Evolutionary conservation across 179 eudicot species (phyloP).

Genomic region (Corrigiola litoralis): DNA sequence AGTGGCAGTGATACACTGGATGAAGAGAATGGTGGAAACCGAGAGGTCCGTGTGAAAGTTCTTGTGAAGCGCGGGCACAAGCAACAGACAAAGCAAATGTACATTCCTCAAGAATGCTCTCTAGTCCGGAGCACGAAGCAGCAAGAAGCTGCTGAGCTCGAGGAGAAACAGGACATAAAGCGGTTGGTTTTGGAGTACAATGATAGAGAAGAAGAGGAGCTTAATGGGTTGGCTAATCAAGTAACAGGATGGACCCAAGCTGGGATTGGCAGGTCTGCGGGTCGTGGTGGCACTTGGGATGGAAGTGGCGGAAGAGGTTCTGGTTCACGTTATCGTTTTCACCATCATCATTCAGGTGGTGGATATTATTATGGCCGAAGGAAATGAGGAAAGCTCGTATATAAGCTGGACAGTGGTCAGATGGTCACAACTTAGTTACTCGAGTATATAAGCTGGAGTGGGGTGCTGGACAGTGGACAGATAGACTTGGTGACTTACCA

Average conservation of each 20-base stretch:
- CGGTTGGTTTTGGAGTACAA: constrained; percentile 88
- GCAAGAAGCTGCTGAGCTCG: constrained; percentile 96
- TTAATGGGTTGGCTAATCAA: constrained; percentile 55
- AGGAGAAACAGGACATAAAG: constrained; percentile 96
- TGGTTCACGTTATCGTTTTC: constrained; percentile 62
- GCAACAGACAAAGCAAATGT: constrained; percentile 91
- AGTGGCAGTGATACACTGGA: constrained; percentile 84
- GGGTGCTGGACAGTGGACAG: too few relatives aligned
- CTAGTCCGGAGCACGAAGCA: constrained; percentile 89
- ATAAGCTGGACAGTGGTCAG: neutral
- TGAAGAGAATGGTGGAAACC: constrained; percentile 67
- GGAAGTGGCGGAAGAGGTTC: constrained; percentile 58
- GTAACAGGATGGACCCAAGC: constrained; percentile 58
- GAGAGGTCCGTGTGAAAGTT: constrained; percentile 83
- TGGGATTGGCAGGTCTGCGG: constrained; percentile 43
- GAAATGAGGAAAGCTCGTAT: constrained; percentile 30
- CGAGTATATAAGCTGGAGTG: too few relatives aligned
- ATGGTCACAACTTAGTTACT: neutral
- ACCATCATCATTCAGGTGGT: constrained; percentile 66
- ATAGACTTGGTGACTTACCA: too few relatives aligned
- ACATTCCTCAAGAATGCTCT: constrained; percentile 80
- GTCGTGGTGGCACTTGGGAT: constrained; percentile 67
- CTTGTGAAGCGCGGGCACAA: constrained; percentile 92
- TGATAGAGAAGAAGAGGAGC: constrained; percentile 96
- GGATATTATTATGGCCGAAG: constrained; percentile 62